These are phyloP conservation scores for Wallacemonas sp. DNA, from an alignment of 208 protist species.

Conservation along the genomic window DNA sequence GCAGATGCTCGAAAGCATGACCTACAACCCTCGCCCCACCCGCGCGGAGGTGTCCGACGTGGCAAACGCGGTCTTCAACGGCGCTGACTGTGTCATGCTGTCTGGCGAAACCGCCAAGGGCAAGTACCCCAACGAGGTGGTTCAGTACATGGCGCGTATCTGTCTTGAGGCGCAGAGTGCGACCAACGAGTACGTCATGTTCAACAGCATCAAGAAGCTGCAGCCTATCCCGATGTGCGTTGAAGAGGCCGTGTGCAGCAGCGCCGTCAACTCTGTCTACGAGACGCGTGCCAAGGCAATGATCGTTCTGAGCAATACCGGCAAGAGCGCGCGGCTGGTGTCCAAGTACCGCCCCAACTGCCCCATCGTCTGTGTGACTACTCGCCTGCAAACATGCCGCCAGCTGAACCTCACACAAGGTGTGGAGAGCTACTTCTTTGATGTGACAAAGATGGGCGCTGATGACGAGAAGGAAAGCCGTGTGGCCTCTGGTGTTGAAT, in stretches of 20 bases:
- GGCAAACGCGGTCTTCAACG: conserved; percentile 98
- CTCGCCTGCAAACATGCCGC: conserved; percentile 77
- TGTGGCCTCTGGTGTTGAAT: conserved; percentile 59
- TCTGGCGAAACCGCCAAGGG: conserved; percentile 98
- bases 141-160: conserved; percentile 95
- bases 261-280: conserved; percentile 94
- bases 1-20: conserved; percentile 99
- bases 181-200: conserved; percentile 73
- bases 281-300: conserved; percentile 90
- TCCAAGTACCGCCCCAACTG: conserved; percentile 96
- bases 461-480: conserved; percentile 77
- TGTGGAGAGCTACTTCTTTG: conserved; percentile 81
- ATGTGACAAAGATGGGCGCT: conserved; percentile 53
- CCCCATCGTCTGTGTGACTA: conserved; percentile 94
- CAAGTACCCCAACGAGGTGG: conserved; percentile 95
- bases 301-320: conserved; percentile 92
- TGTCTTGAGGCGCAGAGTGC: conserved; percentile 86
- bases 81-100: conserved; percentile 99
- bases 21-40: conserved; percentile 97
- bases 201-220: conserved; percentile 84
- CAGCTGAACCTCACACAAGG: conserved; percentile 83
- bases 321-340: conserved; percentile 92
- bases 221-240: conserved; percentile 77
- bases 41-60: conserved; percentile 98
- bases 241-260: conserved; percentile 93